Percentiles rank a stretch among this genome's conserved stretches.
phyloP scores from a whole-genome alignment of 2,329 filamentous ascomycete genomes.

The Dactylellina drechsleri region DNA sequence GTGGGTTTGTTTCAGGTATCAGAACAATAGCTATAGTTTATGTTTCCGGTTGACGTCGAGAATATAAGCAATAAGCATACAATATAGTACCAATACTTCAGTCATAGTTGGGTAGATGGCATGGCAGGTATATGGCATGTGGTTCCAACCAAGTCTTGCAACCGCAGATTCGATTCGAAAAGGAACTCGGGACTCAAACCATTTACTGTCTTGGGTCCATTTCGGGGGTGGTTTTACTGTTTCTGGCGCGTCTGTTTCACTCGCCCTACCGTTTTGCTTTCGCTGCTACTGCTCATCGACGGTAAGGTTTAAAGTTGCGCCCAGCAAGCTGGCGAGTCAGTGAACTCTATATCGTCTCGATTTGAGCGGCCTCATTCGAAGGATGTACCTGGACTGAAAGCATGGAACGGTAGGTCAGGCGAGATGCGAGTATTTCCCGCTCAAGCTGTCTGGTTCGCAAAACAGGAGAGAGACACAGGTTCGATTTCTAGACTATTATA shows the following conservation, averaged over 20 bases:
- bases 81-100: too few species aligned
- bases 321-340: conserved; percentile 36
- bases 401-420: conserved; percentile 45
- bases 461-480: too few species aligned
- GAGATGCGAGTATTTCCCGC: conserved; percentile 52
- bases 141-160: conserved; percentile 15
- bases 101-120: too few species aligned
- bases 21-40: too few species aligned
- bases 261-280: conserved; percentile 26
- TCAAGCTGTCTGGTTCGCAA: conserved; percentile 8
- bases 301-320: conserved; percentile 28
- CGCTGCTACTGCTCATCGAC: conserved; percentile 12
- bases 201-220: conserved; percentile 8
- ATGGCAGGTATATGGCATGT: too few species aligned
- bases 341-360: conserved; percentile 38
- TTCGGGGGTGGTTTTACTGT: conserved; percentile 33
- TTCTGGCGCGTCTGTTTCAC: conserved; percentile 53
- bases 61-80: too few species aligned
- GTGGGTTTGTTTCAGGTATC: too few species aligned
- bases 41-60: too few species aligned
- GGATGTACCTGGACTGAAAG: conserved; percentile 29
- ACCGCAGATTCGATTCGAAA: conserved; percentile 25
- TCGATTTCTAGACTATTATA: too few species aligned
- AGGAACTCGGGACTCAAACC: conserved; percentile 29
- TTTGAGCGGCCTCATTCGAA: conserved; percentile 14